Evolutionary conservation across 73 alveolate species (phyloP).

Genomic region (Strombidium stylifer): DNA sequence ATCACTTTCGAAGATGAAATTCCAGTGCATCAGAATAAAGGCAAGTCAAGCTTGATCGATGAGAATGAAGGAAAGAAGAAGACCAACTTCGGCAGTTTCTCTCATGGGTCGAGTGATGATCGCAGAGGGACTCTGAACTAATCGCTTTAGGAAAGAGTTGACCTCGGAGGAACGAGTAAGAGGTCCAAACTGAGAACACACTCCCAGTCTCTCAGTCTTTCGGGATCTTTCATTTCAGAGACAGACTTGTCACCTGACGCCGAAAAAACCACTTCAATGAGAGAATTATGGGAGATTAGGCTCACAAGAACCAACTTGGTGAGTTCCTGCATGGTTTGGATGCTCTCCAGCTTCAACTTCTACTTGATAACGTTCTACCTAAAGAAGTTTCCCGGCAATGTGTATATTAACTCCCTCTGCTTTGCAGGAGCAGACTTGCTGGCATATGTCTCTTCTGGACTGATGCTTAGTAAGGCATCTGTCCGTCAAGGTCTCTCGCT

Average conservation of each 20-base stretch:
- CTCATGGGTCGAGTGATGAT: neutral
- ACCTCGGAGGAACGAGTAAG: neutral
- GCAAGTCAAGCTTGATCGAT: no score
- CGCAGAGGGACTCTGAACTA: neutral
- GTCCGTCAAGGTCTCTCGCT: neutral
- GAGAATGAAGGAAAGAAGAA: no score
- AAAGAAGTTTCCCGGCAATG: neutral
- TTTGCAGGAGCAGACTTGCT: neutral
- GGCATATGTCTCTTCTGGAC: neutral
- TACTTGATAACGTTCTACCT: conserved; percentile 1
- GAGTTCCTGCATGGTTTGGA: neutral
- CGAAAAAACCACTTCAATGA: neutral
- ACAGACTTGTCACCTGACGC: no score
- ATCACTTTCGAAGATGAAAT: no score
- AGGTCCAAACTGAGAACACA: neutral
- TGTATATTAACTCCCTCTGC: neutral
- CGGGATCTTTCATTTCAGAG: neutral
- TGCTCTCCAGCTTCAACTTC: neutral
- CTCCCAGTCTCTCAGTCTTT: neutral
- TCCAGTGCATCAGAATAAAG: no score
- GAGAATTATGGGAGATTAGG: neutral
- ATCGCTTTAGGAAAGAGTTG: neutral
- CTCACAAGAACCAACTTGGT: neutral
- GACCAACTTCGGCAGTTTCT: no score
- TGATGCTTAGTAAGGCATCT: neutral